Percentiles rank a stretch among this genome's conserved stretches.
Evolutionary conservation across 169 alveolate species (phyloP).

Genomic region (Plasmodium fragile): DNA sequence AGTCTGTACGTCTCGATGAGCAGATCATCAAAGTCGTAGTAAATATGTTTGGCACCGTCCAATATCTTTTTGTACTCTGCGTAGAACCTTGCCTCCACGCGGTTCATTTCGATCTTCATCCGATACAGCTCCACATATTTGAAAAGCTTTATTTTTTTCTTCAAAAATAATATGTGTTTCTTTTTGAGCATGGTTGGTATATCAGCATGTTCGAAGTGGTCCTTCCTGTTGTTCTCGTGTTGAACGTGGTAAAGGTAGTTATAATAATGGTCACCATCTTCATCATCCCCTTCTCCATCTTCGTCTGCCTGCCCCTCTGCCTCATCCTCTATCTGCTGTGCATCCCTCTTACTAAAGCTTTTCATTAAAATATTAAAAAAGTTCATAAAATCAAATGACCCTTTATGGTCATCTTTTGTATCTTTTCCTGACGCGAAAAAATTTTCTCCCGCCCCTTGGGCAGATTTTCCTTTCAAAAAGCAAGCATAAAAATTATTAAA

Average conservation of each 20-base stretch:
- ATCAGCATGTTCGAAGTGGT: neutral
- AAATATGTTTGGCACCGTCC: conserved; percentile 54
- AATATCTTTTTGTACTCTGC: conserved; percentile 67
- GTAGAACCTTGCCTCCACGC: conserved; percentile 35
- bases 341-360: conserved; percentile 2
- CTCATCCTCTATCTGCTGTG: conserved; percentile 14
- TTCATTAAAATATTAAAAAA: conserved; percentile 13
- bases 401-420: neutral
- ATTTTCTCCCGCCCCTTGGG: neutral
- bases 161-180: conserved; percentile 47
- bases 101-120: conserved; percentile 42
- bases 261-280: conserved; percentile 14
- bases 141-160: conserved; percentile 45
- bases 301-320: neutral
- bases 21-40: conserved; percentile 81
- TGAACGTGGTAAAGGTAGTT: conserved; percentile 33
- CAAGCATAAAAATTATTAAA: conserved; percentile 25
- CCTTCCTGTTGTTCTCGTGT: neutral
- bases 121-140: conserved; percentile 42
- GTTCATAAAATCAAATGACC: neutral
- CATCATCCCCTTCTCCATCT: neutral
- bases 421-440: neutral
- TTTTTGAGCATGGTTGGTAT: conserved; percentile 18
- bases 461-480: neutral
- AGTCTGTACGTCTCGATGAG: conserved; percentile 73